These are phyloP conservation scores for Penicillium subrubescens DNA, from an alignment of 495 filamentous ascomycete genomes.

Conservation along the genomic window DNA sequence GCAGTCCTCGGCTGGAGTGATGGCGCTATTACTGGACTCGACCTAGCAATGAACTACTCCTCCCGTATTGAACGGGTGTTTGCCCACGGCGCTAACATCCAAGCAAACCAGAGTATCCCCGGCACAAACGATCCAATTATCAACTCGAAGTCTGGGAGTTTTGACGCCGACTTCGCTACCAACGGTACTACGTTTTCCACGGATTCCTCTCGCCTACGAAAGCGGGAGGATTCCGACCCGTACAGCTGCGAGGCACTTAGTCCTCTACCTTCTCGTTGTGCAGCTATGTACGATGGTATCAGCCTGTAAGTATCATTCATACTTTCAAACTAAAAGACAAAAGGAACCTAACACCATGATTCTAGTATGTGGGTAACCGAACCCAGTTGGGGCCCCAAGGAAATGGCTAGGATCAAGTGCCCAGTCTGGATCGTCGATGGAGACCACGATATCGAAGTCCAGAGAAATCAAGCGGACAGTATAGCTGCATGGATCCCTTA, in stretches of 20 bases:
- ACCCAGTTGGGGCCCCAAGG: neutral
- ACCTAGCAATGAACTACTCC: constrained; percentile 4
- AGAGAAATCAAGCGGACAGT: neutral
- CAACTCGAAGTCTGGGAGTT: neutral
- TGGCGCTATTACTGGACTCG: neutral
- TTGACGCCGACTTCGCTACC: neutral
- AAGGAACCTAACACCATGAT: neutral
- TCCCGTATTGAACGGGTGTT: neutral
- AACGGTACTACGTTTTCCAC: neutral
- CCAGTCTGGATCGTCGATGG: neutral
- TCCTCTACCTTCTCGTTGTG: neutral
- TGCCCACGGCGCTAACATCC: neutral
- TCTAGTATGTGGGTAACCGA: neutral
- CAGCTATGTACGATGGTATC: neutral
- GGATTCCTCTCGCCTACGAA: neutral
- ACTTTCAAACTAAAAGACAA: too few relatives aligned
- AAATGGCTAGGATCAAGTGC: neutral
- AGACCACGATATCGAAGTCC: neutral
- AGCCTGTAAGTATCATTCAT: neutral
- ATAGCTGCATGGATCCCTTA: constrained; percentile 1
- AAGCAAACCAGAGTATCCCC: neutral
- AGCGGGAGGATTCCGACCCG: neutral
- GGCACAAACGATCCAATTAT: neutral
- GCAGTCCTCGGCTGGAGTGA: neutral
- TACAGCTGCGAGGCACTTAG: neutral